Conservation (phyloP, 371 early-diverging fungal genomes). For the Mucor saturninus region DNA sequence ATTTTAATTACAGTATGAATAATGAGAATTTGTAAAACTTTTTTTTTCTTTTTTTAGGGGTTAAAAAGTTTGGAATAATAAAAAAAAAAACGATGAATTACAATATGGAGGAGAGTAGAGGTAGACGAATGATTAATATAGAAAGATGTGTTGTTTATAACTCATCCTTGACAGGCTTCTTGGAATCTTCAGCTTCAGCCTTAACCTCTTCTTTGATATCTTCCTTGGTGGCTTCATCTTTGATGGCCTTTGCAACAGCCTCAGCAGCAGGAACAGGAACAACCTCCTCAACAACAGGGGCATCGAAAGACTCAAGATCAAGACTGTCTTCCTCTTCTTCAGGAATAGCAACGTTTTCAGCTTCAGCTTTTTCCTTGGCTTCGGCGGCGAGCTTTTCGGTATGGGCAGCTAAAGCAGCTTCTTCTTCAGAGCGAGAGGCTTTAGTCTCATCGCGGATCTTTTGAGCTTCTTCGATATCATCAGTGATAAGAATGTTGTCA, state of each 20-base stretch:
- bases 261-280: slow-evolving; percentile 30
- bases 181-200: slow-evolving; percentile 22
- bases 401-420: slow-evolving; percentile 38
- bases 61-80: slow-evolving; percentile 1
- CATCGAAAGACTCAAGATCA: slow-evolving; percentile 38
- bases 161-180: slow-evolving; percentile 53
- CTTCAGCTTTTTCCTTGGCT: slow-evolving; percentile 27
- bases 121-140: background rate
- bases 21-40: slow-evolving; percentile 8
- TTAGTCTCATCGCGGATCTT: slow-evolving; percentile 68
- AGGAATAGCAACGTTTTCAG: slow-evolving; percentile 30
- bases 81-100: slow-evolving; percentile 4
- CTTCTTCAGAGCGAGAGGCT: slow-evolving; percentile 45
- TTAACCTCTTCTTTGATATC: slow-evolving; percentile 31
- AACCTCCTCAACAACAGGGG: slow-evolving; percentile 25
- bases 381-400: slow-evolving; percentile 39
- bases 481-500: slow-evolving; percentile 88
- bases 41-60: slow-evolving; percentile 1
- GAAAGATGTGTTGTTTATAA: slow-evolving; percentile 32
- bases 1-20: slow-evolving; percentile 7
- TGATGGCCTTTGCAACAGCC: slow-evolving; percentile 37
- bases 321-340: slow-evolving; percentile 29
- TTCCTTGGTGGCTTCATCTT: slow-evolving; percentile 26
- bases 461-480: slow-evolving; percentile 71
- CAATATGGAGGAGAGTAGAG: background rate